Evolutionary conservation across 495 filamentous ascomycete genomes (phyloP).

Genomic region (Copromyces sp.): DNA sequence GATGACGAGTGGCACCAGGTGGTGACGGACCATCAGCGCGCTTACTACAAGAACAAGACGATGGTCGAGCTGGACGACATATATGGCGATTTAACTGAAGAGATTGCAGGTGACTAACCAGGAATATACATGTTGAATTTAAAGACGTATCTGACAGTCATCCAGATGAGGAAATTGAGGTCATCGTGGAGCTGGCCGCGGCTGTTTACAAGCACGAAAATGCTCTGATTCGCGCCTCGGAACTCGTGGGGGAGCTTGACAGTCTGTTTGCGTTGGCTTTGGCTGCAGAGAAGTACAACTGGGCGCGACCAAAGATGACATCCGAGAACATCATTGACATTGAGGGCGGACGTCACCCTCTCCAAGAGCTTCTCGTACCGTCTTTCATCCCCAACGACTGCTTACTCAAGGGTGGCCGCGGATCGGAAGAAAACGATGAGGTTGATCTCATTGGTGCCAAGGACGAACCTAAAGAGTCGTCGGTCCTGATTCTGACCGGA

Average conservation of each 20-base stretch:
- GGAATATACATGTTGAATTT: background rate
- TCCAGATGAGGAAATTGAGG: conserved; percentile 81
- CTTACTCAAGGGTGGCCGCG: conserved; percentile 52
- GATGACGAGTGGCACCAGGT: conserved; percentile 63
- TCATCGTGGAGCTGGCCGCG: conserved; percentile 69
- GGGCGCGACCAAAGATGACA: conserved; percentile 61
- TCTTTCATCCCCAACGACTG: conserved; percentile 84
- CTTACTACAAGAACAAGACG: conserved; percentile 78
- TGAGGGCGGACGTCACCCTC: conserved; percentile 70
- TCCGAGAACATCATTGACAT: conserved; percentile 65
- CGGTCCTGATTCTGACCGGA: conserved; percentile 78
- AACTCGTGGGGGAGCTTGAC: conserved; percentile 80
- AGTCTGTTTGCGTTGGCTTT: conserved; percentile 74
- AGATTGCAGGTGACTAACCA: conserved; percentile 59
- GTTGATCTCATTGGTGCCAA: background rate
- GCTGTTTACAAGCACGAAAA: conserved; percentile 61
- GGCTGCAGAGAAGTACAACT: conserved; percentile 65
- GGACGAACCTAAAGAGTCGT: conserved; percentile 36
- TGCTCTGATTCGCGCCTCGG: conserved; percentile 55
- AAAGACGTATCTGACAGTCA: background rate
- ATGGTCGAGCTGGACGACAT: conserved; percentile 78
- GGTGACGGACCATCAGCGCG: conserved; percentile 60
- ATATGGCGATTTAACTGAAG: conserved; percentile 74
- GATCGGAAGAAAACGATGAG: conserved; percentile 10
- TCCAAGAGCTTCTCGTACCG: conserved; percentile 81